These are phyloP conservation scores for Sclerospora graminicola DNA, from an alignment of 352 stramenopile genomes.

Conservation along the genomic window DNA sequence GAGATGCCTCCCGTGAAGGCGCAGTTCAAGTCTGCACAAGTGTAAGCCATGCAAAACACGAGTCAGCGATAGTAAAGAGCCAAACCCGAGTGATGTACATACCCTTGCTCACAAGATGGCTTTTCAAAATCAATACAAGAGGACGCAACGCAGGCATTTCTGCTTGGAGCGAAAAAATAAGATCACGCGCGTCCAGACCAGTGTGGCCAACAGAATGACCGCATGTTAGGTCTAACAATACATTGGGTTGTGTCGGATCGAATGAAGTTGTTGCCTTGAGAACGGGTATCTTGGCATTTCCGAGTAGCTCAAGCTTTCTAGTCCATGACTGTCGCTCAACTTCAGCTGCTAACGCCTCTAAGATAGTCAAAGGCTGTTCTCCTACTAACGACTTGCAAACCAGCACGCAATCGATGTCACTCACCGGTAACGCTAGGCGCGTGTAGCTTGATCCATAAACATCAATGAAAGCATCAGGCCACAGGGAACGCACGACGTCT, in stretches of 20 bases:
- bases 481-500: conserved; percentile 44
- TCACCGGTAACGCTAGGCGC: conserved; percentile 89
- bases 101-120: conserved; percentile 54
- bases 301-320: conserved; percentile 88
- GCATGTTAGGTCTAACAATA: conserved; percentile 92
- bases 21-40: conserved; percentile 80
- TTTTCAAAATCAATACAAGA: conserved; percentile 93
- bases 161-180: conserved; percentile 87
- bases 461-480: conserved; percentile 87
- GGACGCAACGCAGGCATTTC: conserved; percentile 90
- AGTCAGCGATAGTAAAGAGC: conserved; percentile 8
- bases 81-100: conserved; percentile 1
- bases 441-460: conserved; percentile 96
- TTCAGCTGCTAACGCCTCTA: conserved; percentile 83
- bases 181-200: conserved; percentile 84
- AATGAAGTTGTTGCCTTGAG: conserved; percentile 86
- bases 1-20: conserved; percentile 93
- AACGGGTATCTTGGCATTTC: conserved; percentile 91
- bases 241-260: conserved; percentile 23
- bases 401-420: conserved; percentile 95
- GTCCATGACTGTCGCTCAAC: conserved; percentile 72
- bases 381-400: conserved; percentile 71
- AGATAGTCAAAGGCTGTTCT: conserved; percentile 72
- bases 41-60: conserved; percentile 13
- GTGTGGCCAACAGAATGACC: conserved; percentile 90